phyloP scores from a whole-genome alignment of 352 stramenopile genomes.

The Phytophthora citricola region DNA sequence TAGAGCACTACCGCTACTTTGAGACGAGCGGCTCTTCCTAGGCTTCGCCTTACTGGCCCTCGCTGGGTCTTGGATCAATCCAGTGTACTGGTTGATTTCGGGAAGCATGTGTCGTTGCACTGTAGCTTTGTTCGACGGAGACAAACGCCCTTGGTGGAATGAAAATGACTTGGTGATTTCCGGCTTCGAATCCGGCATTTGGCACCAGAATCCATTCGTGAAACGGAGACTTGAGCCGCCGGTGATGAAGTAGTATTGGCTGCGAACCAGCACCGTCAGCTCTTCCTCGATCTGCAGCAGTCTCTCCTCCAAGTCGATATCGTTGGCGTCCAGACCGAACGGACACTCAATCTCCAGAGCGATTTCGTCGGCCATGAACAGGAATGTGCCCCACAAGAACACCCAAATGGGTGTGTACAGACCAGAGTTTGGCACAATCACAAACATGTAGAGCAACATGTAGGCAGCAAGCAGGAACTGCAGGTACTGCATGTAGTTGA shows the following conservation, averaged over 20 bases:
- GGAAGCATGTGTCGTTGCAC: slow-evolving; percentile 56
- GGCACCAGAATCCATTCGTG: slow-evolving; percentile 24
- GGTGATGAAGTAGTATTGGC: slow-evolving; percentile 81
- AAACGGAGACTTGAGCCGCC: slow-evolving; percentile 46
- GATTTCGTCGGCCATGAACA: slow-evolving; percentile 81
- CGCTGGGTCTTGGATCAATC: slow-evolving; percentile 41
- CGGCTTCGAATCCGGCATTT: slow-evolving; percentile 19
- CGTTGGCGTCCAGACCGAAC: slow-evolving; percentile 76
- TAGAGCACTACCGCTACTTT: neutral
- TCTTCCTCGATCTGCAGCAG: slow-evolving; percentile 81
- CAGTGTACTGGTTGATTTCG: slow-evolving; percentile 74
- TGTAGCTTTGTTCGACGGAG: slow-evolving; percentile 44
- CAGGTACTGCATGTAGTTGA: slow-evolving; percentile 88
- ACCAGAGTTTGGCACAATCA: slow-evolving; percentile 72
- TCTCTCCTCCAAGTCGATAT: slow-evolving; percentile 79
- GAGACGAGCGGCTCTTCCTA: slow-evolving; percentile 9
- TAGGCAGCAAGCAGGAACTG: slow-evolving; percentile 70
- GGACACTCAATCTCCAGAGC: slow-evolving; percentile 83
- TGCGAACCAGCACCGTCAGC: slow-evolving; percentile 75
- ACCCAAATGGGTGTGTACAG: slow-evolving; percentile 80
- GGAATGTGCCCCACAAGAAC: slow-evolving; percentile 78
- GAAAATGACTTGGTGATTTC: slow-evolving; percentile 39
- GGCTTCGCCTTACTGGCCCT: neutral
- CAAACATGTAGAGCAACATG: slow-evolving; percentile 81
- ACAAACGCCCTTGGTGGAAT: slow-evolving; percentile 69